Evolutionary conservation across 2,329 filamentous ascomycete genomes (phyloP).

Genomic region (Penicillium rolfsii): DNA sequence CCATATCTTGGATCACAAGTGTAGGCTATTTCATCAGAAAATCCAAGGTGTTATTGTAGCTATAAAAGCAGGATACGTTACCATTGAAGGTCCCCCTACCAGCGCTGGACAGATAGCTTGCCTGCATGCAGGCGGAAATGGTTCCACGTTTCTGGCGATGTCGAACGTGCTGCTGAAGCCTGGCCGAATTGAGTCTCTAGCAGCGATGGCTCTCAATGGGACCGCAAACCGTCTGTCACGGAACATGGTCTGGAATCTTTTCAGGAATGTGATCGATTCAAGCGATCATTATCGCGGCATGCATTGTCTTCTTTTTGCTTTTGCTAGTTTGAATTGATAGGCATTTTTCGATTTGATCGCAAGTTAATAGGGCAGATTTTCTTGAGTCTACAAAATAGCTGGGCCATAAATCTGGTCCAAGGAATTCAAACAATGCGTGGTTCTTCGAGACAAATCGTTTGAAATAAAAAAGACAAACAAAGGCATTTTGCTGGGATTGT

Average conservation of each 20-base stretch:
- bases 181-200: slow-evolving; percentile 30
- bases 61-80: background rate
- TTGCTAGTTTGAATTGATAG: background rate
- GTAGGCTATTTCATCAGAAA: background rate
- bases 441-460: background rate
- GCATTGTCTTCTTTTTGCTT: slow-evolving; percentile 12
- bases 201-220: slow-evolving; percentile 29
- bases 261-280: slow-evolving; percentile 35
- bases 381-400: background rate
- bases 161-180: slow-evolving; percentile 16
- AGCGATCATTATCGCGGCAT: slow-evolving; percentile 37
- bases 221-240: slow-evolving; percentile 32
- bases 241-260: slow-evolving; percentile 42
- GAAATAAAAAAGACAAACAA: background rate
- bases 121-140: slow-evolving; percentile 19
- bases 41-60: background rate
- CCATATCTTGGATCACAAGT: no score
- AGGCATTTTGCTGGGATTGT: background rate
- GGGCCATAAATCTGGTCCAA: background rate
- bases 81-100: background rate
- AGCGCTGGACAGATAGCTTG: background rate
- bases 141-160: slow-evolving; percentile 31
- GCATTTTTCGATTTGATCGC: background rate
- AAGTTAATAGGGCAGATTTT: background rate
- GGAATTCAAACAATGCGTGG: background rate